phyloP scores from a whole-genome alignment of 148 eudicot species.

The Rhododendron vialii region DNA sequence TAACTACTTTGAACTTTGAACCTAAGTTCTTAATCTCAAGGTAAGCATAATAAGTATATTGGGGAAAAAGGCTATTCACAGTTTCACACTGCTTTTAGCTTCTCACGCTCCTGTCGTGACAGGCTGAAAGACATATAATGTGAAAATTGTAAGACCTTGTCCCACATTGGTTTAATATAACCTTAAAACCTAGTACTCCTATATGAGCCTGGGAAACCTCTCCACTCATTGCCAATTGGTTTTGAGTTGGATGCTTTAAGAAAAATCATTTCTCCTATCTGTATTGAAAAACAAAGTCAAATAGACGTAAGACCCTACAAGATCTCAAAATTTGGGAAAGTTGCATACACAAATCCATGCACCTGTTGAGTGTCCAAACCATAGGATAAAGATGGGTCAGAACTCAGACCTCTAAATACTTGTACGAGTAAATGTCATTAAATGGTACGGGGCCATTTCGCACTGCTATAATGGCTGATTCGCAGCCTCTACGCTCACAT shows the following conservation, averaged over 20 bases:
- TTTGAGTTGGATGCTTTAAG: neutral
- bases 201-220: no score
- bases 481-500: neutral
- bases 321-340: neutral
- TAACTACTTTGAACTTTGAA: neutral
- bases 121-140: neutral
- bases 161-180: neutral
- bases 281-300: neutral
- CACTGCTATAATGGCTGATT: neutral
- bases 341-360: neutral
- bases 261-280: neutral
- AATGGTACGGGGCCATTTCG: neutral
- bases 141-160: neutral
- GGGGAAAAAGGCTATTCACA: neutral
- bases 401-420: neutral
- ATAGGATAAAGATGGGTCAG: neutral
- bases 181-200: no score
- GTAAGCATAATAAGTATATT: neutral
- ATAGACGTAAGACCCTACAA: neutral
- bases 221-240: no score
- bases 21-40: neutral
- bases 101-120: neutral
- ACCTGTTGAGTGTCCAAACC: neutral
- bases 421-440: neutral
- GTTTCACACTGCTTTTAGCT: neutral